These are phyloP conservation scores for Salix udensis DNA, from an alignment of 345 rosid genomes.

Conservation along the genomic window DNA sequence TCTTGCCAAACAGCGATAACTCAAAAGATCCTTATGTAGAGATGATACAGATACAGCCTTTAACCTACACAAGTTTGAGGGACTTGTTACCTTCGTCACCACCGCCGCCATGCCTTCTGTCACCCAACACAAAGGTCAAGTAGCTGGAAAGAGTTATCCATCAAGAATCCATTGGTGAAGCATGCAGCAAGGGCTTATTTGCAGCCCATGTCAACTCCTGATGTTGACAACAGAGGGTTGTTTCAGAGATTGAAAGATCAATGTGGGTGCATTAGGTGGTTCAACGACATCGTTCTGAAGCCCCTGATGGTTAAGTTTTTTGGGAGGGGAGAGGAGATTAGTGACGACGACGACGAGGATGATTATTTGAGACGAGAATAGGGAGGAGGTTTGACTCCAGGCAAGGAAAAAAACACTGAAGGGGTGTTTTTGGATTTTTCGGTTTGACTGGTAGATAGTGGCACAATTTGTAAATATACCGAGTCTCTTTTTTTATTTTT, in stretches of 20 bases:
- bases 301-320: slow-evolving; percentile 12
- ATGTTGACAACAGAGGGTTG: slow-evolving; percentile 27
- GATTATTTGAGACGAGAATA: not conserved
- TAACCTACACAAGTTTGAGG: slow-evolving; percentile 48
- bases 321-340: slow-evolving; percentile 10
- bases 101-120: slow-evolving; percentile 13
- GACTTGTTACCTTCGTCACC: slow-evolving; percentile 42
- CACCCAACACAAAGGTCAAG: not conserved
- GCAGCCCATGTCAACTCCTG: slow-evolving; percentile 52
- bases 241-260: slow-evolving; percentile 26
- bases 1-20: slow-evolving; percentile 21
- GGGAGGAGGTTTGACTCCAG: slow-evolving; percentile 24
- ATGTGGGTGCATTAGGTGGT: slow-evolving; percentile 42
- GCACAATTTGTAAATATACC: not conserved
- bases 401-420: not conserved
- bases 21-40: slow-evolving; percentile 37
- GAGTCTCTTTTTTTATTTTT: too few relatives aligned
- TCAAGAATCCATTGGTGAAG: slow-evolving; percentile 56
- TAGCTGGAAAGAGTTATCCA: slow-evolving; percentile 54
- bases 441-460: slow-evolving; percentile 37
- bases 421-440: not conserved
- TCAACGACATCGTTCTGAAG: slow-evolving; percentile 27
- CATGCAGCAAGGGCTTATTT: slow-evolving; percentile 61
- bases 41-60: slow-evolving; percentile 32
- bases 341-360: slow-evolving; percentile 17